Evolutionary conservation across 2,329 filamentous ascomycete genomes (phyloP).

Genomic region (Cercospora canescens): DNA sequence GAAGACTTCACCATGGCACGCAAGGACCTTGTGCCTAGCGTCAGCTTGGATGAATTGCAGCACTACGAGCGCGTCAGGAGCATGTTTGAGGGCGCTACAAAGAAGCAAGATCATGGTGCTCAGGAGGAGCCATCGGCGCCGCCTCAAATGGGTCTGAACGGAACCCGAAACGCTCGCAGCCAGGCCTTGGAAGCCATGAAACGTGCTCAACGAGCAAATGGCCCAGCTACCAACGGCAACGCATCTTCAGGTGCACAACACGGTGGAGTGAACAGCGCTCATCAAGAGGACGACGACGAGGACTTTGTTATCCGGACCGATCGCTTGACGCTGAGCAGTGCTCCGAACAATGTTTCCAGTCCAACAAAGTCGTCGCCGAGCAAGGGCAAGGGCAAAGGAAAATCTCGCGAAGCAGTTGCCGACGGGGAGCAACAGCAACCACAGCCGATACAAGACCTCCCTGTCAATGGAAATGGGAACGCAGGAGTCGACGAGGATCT

Average conservation of each 20-base stretch:
- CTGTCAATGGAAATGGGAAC: constrained; percentile 32
- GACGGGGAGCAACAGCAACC: constrained; percentile 29
- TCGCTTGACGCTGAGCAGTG: constrained; percentile 31
- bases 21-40: constrained; percentile 84
- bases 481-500: constrained; percentile 42
- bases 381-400: constrained; percentile 39
- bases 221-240: neutral
- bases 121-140: neutral
- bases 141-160: constrained; percentile 1
- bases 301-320: constrained; percentile 46
- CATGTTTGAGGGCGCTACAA: constrained; percentile 69
- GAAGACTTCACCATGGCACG: constrained; percentile 83
- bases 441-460: neutral
- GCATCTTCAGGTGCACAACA: neutral
- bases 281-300: constrained; percentile 34
- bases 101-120: constrained; percentile 42
- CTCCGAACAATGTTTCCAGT: constrained; percentile 15
- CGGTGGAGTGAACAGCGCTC: neutral
- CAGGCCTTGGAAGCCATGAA: constrained; percentile 22
- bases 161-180: neutral
- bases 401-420: constrained; percentile 29
- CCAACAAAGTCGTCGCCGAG: constrained; percentile 29
- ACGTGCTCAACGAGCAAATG: constrained; percentile 12
- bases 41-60: constrained; percentile 85
- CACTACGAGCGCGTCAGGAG: constrained; percentile 86